Conservation (phyloP, 176 grass and related monocot species). For the Chrysopogon serrulatus region DNA sequence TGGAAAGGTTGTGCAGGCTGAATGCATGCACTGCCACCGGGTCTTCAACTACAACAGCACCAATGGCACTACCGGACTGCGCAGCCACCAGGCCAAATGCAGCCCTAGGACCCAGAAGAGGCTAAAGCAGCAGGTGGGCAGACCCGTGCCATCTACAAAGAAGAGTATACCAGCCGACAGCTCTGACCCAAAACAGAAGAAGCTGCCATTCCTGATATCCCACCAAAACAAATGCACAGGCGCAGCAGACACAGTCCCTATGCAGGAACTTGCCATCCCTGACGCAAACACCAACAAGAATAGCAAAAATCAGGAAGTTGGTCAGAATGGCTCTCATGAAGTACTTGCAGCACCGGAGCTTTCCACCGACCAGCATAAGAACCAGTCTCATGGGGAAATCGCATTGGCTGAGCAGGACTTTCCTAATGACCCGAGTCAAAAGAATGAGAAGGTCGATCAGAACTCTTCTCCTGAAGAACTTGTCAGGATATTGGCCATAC, state of each 20-base stretch:
- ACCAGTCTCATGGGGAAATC: background rate
- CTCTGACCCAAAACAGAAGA: constrained; percentile 8
- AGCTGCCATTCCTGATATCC: background rate
- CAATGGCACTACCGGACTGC: background rate
- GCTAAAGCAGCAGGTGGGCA: background rate
- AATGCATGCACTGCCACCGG: constrained; percentile 25
- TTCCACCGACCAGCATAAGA: background rate
- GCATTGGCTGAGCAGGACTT: background rate
- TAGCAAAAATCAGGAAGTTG: background rate
- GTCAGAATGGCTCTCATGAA: background rate
- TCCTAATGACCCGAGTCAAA: background rate
- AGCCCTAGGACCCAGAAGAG: background rate
- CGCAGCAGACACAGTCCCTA: background rate
- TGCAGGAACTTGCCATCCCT: background rate
- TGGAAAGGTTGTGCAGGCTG: background rate
- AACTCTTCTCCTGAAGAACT: constrained; percentile 1
- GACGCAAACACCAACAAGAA: background rate
- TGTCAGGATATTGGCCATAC: constrained; percentile 1
- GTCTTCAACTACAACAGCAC: background rate
- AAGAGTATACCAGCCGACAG: background rate
- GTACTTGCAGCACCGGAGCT: background rate
- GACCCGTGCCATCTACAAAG: background rate
- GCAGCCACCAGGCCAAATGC: background rate
- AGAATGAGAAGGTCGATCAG: background rate
- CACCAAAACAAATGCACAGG: background rate